Conservation (phyloP, 108 stramenopile genomes). For the Nannochloropsis oceanica region DNA sequence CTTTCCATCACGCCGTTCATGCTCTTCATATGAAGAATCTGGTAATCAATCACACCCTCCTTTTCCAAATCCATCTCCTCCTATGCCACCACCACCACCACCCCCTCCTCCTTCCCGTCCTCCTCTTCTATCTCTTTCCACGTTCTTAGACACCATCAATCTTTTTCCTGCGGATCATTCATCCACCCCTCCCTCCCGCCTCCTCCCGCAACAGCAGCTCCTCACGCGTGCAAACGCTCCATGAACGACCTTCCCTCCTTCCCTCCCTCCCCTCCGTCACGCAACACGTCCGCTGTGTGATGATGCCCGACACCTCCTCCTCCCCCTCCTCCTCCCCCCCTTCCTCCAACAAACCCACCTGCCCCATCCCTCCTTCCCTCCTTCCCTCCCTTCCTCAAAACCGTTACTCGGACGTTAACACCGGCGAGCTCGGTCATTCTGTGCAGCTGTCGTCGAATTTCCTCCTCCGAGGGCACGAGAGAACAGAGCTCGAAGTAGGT, state of each 20-base stretch:
- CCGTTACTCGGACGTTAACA: not conserved
- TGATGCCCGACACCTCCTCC: not conserved
- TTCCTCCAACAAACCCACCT: not conserved
- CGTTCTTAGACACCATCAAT: too few relatives aligned
- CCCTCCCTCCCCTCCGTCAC: not conserved
- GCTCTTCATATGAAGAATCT: not conserved
- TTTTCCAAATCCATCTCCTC: not conserved
- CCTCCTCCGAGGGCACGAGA: not conserved
- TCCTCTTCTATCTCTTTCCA: not conserved
- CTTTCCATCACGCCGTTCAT: too few relatives aligned
- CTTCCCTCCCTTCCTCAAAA: not conserved
- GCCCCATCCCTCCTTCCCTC: not conserved
- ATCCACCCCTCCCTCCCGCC: not conserved
- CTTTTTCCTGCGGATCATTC: not conserved
- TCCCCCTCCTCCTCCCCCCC: not conserved
- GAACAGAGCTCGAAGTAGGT: not conserved
- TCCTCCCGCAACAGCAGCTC: too few relatives aligned
- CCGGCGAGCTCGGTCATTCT: not conserved
- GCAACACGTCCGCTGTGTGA: not conserved
- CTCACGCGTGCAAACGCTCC: not conserved
- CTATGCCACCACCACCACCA: not conserved
- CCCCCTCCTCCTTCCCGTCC: not conserved
- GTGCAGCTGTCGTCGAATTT: not conserved
- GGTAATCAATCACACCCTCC: too few relatives aligned
- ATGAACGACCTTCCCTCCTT: not conserved